phyloP scores from a whole-genome alignment of 176 grass and related monocot genomes.

The Hyparrhenia diplandra region DNA sequence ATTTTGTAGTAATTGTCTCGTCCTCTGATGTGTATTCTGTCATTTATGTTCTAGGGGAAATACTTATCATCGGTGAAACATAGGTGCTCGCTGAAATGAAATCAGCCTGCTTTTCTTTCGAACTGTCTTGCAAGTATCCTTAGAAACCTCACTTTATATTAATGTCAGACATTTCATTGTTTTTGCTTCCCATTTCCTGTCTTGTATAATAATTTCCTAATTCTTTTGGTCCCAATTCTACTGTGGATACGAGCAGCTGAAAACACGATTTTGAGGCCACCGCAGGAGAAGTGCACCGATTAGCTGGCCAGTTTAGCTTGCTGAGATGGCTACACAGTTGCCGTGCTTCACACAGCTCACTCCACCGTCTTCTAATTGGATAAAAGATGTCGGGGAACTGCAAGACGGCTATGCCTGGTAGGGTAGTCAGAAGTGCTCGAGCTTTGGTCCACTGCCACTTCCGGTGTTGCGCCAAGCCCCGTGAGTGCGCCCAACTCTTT shows the following conservation, averaged over 20 bases:
- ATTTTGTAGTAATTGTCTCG: background rate
- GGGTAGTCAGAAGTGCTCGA: background rate
- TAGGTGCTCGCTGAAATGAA: background rate
- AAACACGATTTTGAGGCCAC: background rate
- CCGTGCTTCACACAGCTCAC: constrained; percentile 54
- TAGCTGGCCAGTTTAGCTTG: background rate
- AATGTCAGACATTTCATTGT: background rate
- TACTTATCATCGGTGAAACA: background rate
- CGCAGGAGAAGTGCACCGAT: background rate
- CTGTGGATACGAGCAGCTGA: background rate
- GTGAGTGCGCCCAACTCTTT: constrained; percentile 38
- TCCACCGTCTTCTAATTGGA: constrained; percentile 25
- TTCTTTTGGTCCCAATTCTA: background rate
- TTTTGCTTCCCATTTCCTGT: background rate
- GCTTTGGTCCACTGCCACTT: constrained; percentile 11
- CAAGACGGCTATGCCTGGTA: constrained; percentile 5
- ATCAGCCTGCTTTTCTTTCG: background rate
- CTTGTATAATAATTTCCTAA: background rate
- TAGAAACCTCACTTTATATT: too few species aligned
- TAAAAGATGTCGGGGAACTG: background rate
- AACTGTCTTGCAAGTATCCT: background rate
- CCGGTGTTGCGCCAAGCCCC: constrained; percentile 37
- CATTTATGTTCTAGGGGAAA: background rate
- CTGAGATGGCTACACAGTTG: constrained; percentile 55
- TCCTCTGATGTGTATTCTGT: background rate